Conservation (phyloP, 2,329 filamentous ascomycete genomes). For the Cordyceps tenuipes region DNA sequence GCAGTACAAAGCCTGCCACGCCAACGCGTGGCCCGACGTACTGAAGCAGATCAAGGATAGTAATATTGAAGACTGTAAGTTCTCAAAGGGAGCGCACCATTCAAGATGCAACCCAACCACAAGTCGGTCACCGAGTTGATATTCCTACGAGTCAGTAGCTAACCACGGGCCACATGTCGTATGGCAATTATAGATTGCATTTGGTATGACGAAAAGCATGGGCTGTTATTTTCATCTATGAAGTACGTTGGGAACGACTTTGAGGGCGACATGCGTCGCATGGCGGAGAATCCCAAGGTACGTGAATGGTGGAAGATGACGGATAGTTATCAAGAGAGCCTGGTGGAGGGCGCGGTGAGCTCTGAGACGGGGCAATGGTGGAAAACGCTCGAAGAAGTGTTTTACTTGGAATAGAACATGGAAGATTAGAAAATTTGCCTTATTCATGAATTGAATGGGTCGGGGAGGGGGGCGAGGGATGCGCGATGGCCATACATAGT, state of each 20-base stretch:
- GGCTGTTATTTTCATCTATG: conserved; percentile 65
- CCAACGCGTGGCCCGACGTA: conserved; percentile 69
- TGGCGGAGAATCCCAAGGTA: conserved; percentile 65
- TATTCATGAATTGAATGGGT: too few relatives aligned
- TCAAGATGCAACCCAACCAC: not conserved
- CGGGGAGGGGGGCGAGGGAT: too few relatives aligned
- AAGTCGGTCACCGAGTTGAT: not conserved
- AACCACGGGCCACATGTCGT: not conserved
- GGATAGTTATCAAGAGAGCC: conserved; percentile 61
- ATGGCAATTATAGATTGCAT: conserved; percentile 54
- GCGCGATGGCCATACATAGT: too few relatives aligned
- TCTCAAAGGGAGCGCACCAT: not conserved
- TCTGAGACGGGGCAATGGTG: conserved; percentile 59
- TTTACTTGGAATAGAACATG: conserved; percentile 41
- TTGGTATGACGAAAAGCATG: conserved; percentile 54
- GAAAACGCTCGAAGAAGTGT: conserved; percentile 61
- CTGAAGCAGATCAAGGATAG: conserved; percentile 66
- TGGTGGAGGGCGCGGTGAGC: conserved; percentile 50
- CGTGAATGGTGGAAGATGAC: conserved; percentile 77
- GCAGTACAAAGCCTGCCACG: conserved; percentile 67
- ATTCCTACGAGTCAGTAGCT: not conserved
- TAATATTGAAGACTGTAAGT: conserved; percentile 64
- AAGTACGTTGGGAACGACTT: conserved; percentile 71
- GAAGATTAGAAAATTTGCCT: not conserved
- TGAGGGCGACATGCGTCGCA: conserved; percentile 65